A percentile compares a stretch with the other conserved stretches of the same genome.
phyloP scores from a whole-genome alignment of 164 flowering plant species.

The Euptelea pleiosperma region DNA sequence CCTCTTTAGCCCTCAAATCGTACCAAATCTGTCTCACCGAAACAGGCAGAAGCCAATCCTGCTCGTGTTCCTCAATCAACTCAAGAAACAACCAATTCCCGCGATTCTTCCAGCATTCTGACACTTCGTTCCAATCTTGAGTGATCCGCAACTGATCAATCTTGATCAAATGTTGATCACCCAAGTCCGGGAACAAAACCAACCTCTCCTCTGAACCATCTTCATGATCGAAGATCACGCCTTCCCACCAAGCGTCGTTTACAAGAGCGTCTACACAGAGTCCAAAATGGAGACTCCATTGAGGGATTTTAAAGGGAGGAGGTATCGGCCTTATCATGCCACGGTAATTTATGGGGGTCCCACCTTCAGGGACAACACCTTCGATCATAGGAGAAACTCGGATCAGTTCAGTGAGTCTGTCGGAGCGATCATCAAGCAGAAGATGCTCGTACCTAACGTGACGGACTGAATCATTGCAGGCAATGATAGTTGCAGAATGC shows the following conservation, averaged over 20 bases:
- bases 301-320: not conserved
- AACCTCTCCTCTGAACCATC: constrained; percentile 43
- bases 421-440: constrained; percentile 12
- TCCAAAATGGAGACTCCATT: constrained; percentile 44
- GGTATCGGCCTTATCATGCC: constrained; percentile 23
- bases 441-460: constrained; percentile 20
- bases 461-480: constrained; percentile 1
- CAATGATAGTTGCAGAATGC: constrained; percentile 21
- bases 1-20: constrained; percentile 34
- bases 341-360: constrained; percentile 4
- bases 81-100: constrained; percentile 59
- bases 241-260: constrained; percentile 94
- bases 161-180: constrained; percentile 49
- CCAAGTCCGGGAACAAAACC: constrained; percentile 83
- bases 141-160: constrained; percentile 44
- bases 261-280: constrained; percentile 64
- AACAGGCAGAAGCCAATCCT: constrained; percentile 26
- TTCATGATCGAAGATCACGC: constrained; percentile 67
- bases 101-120: constrained; percentile 42
- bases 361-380: not conserved
- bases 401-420: constrained; percentile 11
- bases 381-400: constrained; percentile 3
- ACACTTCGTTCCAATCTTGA: constrained; percentile 54
- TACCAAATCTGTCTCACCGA: constrained; percentile 66
- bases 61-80: constrained; percentile 39